Conservation (phyloP, 2,329 filamentous ascomycete genomes). For the Fusarium mundagurra region DNA sequence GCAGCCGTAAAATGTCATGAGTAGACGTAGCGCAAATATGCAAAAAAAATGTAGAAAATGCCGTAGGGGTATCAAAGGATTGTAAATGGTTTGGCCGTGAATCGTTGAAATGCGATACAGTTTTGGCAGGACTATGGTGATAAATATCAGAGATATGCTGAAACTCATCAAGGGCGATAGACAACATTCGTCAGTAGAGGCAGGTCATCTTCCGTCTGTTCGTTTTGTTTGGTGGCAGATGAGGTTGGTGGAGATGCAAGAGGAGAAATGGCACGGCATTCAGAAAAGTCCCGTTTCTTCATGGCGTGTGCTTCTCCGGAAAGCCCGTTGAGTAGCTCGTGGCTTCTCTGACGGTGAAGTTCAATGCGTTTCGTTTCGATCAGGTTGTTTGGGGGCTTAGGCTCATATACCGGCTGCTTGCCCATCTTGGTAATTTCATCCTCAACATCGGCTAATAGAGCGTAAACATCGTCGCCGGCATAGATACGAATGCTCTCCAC, state of each 20-base stretch:
- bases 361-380: conserved; percentile 48
- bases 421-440: conserved; percentile 52
- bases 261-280: conserved; percentile 40
- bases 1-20: conserved; percentile 36
- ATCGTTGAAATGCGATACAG: conserved; percentile 33
- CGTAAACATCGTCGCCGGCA: conserved; percentile 73
- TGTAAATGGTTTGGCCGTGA: conserved; percentile 41
- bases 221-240: conserved; percentile 34
- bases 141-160: conserved; percentile 1
- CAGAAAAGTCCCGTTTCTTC: conserved; percentile 40
- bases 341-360: conserved; percentile 60
- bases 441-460: conserved; percentile 74
- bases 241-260: conserved; percentile 48
- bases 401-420: conserved; percentile 26
- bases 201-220: conserved; percentile 40
- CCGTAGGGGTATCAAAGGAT: conserved; percentile 42
- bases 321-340: conserved; percentile 58
- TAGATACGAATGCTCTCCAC: conserved; percentile 76
- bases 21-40: conserved; percentile 9
- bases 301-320: conserved; percentile 31
- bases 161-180: conserved; percentile 53
- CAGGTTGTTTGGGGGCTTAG: conserved; percentile 1
- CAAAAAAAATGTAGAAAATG: conserved; percentile 14
- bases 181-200: conserved; percentile 62
- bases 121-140: conserved; percentile 11